Evolutionary conservation across 495 filamentous ascomycete species (phyloP).

Genomic region (Neurospora sp.): DNA sequence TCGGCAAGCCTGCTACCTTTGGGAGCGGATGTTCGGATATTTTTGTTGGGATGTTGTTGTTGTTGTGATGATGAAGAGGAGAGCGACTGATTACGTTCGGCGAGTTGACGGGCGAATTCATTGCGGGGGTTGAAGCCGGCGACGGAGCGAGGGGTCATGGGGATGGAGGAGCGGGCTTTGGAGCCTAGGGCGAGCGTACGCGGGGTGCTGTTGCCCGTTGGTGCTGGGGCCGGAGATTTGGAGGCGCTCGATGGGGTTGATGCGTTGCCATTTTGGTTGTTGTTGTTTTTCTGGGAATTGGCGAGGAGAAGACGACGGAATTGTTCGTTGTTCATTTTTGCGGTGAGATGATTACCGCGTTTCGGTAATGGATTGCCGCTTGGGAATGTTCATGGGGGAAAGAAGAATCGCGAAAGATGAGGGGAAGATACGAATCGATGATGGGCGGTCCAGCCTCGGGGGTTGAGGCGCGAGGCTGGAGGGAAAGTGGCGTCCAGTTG

Average conservation of each 20-base stretch:
- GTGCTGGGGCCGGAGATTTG: not conserved
- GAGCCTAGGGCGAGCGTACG: slow-evolving; percentile 43
- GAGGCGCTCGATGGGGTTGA: slow-evolving; percentile 22
- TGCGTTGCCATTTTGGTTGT: slow-evolving; percentile 27
- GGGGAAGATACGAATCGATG: not conserved
- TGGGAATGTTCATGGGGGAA: not conserved
- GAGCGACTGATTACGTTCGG: slow-evolving; percentile 54
- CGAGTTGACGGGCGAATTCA: slow-evolving; percentile 79
- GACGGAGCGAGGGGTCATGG: slow-evolving; percentile 78
- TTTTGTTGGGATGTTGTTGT: slow-evolving; percentile 46
- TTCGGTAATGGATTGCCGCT: not conserved
- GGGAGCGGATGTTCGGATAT: slow-evolving; percentile 67
- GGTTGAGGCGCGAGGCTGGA: not conserved
- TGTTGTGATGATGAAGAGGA: slow-evolving; percentile 21
- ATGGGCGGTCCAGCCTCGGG: not conserved
- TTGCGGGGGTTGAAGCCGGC: slow-evolving; percentile 32
- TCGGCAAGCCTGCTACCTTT: slow-evolving; percentile 70
- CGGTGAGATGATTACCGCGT: not conserved
- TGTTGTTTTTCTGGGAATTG: slow-evolving; percentile 27
- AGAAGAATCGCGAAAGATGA: not conserved
- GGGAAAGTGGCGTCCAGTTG: not conserved
- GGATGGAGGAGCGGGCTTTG: slow-evolving; percentile 63
- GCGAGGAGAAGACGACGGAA: slow-evolving; percentile 77
- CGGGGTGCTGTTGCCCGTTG: slow-evolving; percentile 17
- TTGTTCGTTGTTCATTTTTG: slow-evolving; percentile 86